These are phyloP conservation scores for Hyphopichia wangnamkhiaoensis DNA, from an alignment of 1,139 yeast genomes.

Conservation along the genomic window DNA sequence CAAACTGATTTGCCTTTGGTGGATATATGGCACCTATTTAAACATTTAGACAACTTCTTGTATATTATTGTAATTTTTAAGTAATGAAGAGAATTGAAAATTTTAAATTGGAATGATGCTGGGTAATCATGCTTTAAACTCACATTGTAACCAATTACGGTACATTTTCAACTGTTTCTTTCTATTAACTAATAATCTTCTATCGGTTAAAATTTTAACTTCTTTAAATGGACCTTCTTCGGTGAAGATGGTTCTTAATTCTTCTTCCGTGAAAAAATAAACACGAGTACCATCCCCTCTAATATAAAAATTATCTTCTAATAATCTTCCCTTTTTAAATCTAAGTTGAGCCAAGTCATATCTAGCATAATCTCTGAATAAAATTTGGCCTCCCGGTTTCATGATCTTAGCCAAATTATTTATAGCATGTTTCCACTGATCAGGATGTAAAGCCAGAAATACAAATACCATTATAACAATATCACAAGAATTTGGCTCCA, in stretches of 20 bases:
- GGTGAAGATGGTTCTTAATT: constrained; percentile 74
- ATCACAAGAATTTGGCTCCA: constrained; percentile 82
- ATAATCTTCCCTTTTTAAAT: constrained; percentile 81
- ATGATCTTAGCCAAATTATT: constrained; percentile 65
- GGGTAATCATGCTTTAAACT: constrained; percentile 48
- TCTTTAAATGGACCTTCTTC: constrained; percentile 59
- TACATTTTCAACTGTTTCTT: constrained; percentile 93
- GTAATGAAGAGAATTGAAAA: not conserved
- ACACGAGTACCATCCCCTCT: constrained; percentile 99
- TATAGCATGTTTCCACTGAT: constrained; percentile 86
- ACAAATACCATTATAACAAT: constrained; percentile 92
- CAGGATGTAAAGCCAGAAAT: constrained; percentile 88
- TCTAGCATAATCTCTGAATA: constrained; percentile 93
- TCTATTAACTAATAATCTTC: constrained; percentile 87
- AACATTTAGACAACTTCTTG: constrained; percentile 74
- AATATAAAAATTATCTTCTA: constrained; percentile 91
- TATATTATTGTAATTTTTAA: constrained; percentile 50
- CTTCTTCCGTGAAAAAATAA: constrained; percentile 94
- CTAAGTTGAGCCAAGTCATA: constrained; percentile 95
- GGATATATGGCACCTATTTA: constrained; percentile 55
- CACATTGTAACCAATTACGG: constrained; percentile 95
- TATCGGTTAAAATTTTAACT: constrained; percentile 81
- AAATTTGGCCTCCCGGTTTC: constrained; percentile 89
- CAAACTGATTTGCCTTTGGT: constrained; percentile 41
- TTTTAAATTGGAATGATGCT: not conserved